Evolutionary conservation across 352 stramenopile genomes (phyloP).

Genomic region (Blastocystis sp.): DNA sequence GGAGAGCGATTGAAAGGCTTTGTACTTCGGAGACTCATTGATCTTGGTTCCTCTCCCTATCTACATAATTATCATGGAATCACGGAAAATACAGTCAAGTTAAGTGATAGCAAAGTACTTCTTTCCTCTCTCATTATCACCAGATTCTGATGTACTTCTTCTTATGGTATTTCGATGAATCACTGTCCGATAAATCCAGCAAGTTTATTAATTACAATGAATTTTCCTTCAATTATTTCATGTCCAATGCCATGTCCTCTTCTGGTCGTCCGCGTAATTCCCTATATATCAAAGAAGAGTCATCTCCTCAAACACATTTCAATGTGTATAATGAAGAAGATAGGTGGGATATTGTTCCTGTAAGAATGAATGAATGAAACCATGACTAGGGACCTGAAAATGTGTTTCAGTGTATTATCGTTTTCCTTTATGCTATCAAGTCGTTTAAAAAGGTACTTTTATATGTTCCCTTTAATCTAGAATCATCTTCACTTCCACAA

Average conservation of each 20-base stretch:
- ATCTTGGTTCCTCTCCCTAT: conserved; percentile 11
- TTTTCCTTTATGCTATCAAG: conserved; percentile 63
- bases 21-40: not conserved
- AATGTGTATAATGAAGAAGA: conserved; percentile 60
- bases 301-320: not conserved
- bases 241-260: not conserved
- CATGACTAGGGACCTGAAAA: conserved; percentile 14
- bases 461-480: not conserved
- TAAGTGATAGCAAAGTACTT: conserved; percentile 18
- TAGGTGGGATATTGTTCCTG: conserved; percentile 46
- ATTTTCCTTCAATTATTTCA: conserved; percentile 33
- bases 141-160: conserved; percentile 64
- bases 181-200: not conserved
- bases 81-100: not conserved
- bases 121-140: not conserved
- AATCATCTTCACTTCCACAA: conserved; percentile 53
- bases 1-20: not conserved
- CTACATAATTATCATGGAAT: not conserved
- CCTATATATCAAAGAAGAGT: conserved; percentile 28
- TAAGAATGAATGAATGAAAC: not conserved
- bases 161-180: conserved; percentile 60
- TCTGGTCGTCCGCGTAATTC: not conserved
- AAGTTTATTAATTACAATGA: not conserved
- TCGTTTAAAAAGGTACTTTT: conserved; percentile 41
- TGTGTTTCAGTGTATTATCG: conserved; percentile 43